Conservation (phyloP, 148 eudicot species). For the Arctostaphylos glauca region DNA sequence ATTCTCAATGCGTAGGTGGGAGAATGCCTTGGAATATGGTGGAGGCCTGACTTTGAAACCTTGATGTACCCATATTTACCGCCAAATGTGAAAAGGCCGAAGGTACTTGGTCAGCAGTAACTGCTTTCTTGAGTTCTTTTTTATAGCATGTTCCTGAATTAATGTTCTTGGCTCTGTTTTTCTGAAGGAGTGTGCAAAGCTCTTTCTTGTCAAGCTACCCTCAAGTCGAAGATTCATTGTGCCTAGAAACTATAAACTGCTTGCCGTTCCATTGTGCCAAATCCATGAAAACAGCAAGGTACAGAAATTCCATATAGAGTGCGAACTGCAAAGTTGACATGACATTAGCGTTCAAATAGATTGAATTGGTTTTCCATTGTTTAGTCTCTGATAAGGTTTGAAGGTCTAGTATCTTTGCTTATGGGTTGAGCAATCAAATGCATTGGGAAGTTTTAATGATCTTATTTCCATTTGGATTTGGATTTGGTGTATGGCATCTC, state of each 20-base stretch:
- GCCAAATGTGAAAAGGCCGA: slow-evolving; percentile 57
- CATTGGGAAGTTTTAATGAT: background rate
- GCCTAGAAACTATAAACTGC: slow-evolving; percentile 56
- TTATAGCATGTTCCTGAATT: background rate
- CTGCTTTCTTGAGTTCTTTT: background rate
- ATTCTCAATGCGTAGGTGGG: slow-evolving; percentile 43
- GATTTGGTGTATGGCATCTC: background rate
- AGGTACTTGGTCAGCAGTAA: slow-evolving; percentile 30
- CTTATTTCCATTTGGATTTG: background rate
- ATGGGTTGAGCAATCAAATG: background rate
- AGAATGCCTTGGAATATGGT: slow-evolving; percentile 78
- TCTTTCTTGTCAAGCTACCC: slow-evolving; percentile 72
- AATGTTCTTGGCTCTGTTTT: background rate
- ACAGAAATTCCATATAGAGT: slow-evolving; percentile 6
- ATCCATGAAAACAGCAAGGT: slow-evolving; percentile 66
- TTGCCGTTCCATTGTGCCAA: slow-evolving; percentile 68
- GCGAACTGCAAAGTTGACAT: background rate
- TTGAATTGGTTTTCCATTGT: background rate
- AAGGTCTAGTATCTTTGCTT: background rate
- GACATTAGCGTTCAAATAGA: background rate
- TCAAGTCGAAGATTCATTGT: slow-evolving; percentile 49
- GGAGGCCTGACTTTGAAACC: slow-evolving; percentile 63
- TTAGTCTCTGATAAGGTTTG: background rate
- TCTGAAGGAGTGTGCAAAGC: slow-evolving; percentile 66
- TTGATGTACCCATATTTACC: slow-evolving; percentile 57